Evolutionary conservation across 495 filamentous ascomycete species (phyloP).

Genomic region (Hypomontagnella submonticulosa): DNA sequence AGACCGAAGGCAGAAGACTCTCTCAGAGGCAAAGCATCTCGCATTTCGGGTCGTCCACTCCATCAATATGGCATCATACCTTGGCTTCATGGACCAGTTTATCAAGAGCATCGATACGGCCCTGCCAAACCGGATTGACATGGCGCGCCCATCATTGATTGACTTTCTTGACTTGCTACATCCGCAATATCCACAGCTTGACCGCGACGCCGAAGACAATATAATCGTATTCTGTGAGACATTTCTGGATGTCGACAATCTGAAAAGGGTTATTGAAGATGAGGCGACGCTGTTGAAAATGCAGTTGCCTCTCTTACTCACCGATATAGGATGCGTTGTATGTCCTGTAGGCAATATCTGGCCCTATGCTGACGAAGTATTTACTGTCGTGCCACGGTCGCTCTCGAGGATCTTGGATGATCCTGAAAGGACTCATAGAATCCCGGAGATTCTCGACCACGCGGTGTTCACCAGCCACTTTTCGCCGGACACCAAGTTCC

Average conservation of each 20-base stretch:
- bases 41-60: conserved; percentile 5
- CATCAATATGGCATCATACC: conserved; percentile 7
- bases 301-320: conserved; percentile 1
- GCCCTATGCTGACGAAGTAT: not conserved
- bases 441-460: not conserved
- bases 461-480: not conserved
- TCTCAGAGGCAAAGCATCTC: not conserved
- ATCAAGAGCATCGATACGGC: not conserved
- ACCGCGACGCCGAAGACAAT: not conserved
- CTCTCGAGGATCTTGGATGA: not conserved
- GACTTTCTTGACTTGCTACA: conserved; percentile 8
- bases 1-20: not conserved
- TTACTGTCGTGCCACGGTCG: too few relatives aligned
- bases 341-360: not conserved
- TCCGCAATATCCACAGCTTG: not conserved
- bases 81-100: not conserved
- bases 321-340: not conserved
- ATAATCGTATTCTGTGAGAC: not conserved
- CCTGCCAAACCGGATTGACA: not conserved
- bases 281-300: not conserved
- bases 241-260: not conserved
- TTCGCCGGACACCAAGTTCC: too few relatives aligned
- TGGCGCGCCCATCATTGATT: conserved; percentile 1
- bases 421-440: not conserved
- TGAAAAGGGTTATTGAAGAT: not conserved